phyloP scores from a whole-genome alignment of 2,329 filamentous ascomycete species.

The Lachnellula hyalina region DNA sequence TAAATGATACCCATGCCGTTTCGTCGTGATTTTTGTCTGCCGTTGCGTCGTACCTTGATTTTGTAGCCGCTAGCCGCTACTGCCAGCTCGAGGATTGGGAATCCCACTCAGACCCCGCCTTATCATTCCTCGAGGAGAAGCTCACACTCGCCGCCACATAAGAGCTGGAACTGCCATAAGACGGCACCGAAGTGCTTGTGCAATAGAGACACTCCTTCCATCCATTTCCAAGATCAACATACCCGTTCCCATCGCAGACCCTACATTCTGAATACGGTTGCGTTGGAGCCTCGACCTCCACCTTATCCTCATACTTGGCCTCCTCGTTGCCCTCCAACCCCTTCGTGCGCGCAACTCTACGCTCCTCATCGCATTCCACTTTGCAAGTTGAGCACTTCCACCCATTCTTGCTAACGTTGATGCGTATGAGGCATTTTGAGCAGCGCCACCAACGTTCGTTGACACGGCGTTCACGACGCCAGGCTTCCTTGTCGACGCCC shows the following conservation, averaged over 20 bases:
- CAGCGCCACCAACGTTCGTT: constrained; percentile 25
- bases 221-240: neutral
- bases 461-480: constrained; percentile 21
- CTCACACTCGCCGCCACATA: neutral
- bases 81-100: too few relatives aligned
- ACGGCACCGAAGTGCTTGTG: neutral
- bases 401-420: constrained; percentile 11
- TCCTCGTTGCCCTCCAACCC: neutral
- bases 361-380: constrained; percentile 18
- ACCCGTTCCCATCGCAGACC: neutral
- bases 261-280: neutral
- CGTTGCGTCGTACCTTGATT: too few relatives aligned
- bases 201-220: neutral
- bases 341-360: constrained; percentile 8
- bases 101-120: too few relatives aligned
- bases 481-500: constrained; percentile 9
- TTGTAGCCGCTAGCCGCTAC: too few relatives aligned
- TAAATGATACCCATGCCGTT: neutral
- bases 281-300: neutral
- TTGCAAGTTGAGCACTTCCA: constrained; percentile 24
- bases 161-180: neutral
- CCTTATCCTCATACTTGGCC: neutral
- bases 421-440: constrained; percentile 22
- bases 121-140: neutral
- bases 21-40: too few relatives aligned